Base-by-base conservation (phyloP, 768 basidiomycete species). In the Boletus insuetus region DNA sequence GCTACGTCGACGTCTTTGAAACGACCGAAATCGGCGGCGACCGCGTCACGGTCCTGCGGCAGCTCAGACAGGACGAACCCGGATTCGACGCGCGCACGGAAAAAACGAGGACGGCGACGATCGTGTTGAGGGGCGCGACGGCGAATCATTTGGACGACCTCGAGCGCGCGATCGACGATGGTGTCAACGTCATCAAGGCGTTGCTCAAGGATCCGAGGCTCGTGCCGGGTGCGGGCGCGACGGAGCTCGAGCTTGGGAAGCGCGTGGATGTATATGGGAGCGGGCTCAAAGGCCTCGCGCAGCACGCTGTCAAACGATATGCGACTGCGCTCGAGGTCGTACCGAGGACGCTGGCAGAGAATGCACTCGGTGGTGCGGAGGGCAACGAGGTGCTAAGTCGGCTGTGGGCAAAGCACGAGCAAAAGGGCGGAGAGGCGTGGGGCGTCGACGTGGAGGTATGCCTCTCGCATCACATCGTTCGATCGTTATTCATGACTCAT, bases 21-120 rank as follows among this genome's bases (percentile, higher is more conserved):
- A 92, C 90, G 26, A 84, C 87, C 54, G 97, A 99, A 71, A 88
- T 99, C 64, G 97, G 97, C 42, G 96, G 97, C 6, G 97, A 99
- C 75, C 87, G 96, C 53, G 97, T 98, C 47, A 98, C 95, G 1
- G 97, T 99, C 1, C 82, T 99, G 54, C 81, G 97, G 16, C 97
- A 99, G 69, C 82, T 91, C 19, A 65, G 75, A 3, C 73, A 73
- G 16, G 89, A 85, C 29, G 87, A 92, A 14, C 77, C 77, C 6
- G 87, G 83, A 20, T 86, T 81, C 59, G 80, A 86, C 64, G 53
- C 62, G 0, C 70, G 73, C 17, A 77, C 77, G 1, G 93, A 95
- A 68, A 88, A 85, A 72, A 90, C 91, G 8, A 78, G 84, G 38
- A 98, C 93, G 39, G 89, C 97, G 29, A 99, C 96, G 16, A 90